These are phyloP conservation scores for Takakia lepidozioides DNA, from an alignment of 225 moss, liverwort and hornwort species.

Conservation along the genomic window DNA sequence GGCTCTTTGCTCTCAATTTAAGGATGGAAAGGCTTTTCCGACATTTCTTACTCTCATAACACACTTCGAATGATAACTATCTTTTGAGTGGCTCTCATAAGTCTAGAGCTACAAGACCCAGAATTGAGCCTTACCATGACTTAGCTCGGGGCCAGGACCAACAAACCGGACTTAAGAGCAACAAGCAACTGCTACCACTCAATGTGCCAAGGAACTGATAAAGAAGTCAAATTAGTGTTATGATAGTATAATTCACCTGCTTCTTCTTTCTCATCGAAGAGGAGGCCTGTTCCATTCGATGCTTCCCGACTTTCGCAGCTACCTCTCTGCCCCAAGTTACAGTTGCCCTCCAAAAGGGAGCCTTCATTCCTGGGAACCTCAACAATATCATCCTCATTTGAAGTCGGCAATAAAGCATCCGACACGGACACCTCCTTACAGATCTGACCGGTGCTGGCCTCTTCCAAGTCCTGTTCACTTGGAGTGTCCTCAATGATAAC, in stretches of 20 bases:
- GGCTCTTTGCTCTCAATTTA: too few species aligned
- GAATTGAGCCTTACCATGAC: too few species aligned
- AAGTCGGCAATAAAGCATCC: slow-evolving; percentile 9
- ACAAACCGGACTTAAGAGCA: too few species aligned
- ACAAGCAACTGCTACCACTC: too few species aligned
- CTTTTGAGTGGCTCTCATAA: too few species aligned
- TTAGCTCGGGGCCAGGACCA: too few species aligned
- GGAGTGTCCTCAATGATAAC: slow-evolving; percentile 26
- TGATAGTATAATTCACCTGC: slow-evolving; percentile 43
- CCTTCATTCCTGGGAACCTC: slow-evolving; percentile 8
- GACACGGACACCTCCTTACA: slow-evolving; percentile 3
- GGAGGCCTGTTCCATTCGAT: slow-evolving; percentile 40
- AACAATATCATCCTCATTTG: slow-evolving; percentile 22
- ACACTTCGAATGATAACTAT: too few species aligned
- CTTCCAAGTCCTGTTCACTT: slow-evolving; percentile 42
- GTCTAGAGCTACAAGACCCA: too few species aligned
- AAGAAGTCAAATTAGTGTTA: too few species aligned
- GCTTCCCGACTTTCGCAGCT: slow-evolving; percentile 55
- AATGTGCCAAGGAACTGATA: too few species aligned
- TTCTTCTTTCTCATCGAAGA: slow-evolving; percentile 46
- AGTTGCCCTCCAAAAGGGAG: slow-evolving; percentile 21
- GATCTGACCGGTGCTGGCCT: slow-evolving; percentile 45
- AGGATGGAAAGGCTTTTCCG: too few species aligned
- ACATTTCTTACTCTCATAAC: too few species aligned
- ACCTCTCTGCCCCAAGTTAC: slow-evolving; percentile 40